A percentile compares a stretch with the other conserved stretches of the same genome.
phyloP scores from a whole-genome alignment of 2,329 filamentous ascomycete genomes.

The Albifimbria verrucaria region DNA sequence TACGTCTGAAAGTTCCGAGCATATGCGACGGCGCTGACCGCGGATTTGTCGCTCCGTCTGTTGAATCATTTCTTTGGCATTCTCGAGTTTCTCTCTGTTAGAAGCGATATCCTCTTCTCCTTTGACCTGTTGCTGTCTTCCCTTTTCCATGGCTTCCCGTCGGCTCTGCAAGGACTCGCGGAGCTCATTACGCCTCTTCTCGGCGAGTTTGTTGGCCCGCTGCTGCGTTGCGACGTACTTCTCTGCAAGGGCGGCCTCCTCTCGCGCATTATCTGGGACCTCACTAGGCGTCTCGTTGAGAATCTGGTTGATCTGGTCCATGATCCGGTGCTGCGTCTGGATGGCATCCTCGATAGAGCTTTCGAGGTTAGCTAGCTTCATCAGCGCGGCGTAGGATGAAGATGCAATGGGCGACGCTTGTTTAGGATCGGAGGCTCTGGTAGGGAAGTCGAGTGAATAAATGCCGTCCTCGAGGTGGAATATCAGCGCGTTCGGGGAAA shows the following conservation, averaged over 20 bases:
- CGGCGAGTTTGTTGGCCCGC: conserved; percentile 60
- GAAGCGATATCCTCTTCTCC: conserved; percentile 60
- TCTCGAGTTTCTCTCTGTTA: conserved; percentile 55
- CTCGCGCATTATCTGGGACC: conserved; percentile 44
- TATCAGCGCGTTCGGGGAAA: conserved; percentile 80
- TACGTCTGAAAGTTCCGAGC: conserved; percentile 74
- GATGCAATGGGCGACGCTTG: conserved; percentile 53
- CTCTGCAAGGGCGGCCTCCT: conserved; percentile 43
- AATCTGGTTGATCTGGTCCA: conserved; percentile 70
- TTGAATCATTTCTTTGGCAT: conserved; percentile 52
- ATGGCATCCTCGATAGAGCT: conserved; percentile 89
- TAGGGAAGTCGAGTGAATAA: conserved; percentile 73
- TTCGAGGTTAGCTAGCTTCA: conserved; percentile 84
- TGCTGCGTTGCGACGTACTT: conserved; percentile 61
- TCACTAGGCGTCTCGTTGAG: conserved; percentile 40
- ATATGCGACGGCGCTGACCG: conserved; percentile 85
- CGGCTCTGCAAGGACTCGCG: conserved; percentile 62
- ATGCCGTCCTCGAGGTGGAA: conserved; percentile 85
- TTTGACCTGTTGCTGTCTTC: conserved; percentile 55
- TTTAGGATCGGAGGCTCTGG: conserved; percentile 46
- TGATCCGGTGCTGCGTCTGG: conserved; percentile 69
- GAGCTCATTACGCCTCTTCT: conserved; percentile 64
- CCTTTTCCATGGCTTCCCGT: conserved; percentile 63
- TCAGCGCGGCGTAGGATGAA: conserved; percentile 82
- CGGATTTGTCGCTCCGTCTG: conserved; percentile 64